Conservation (phyloP, 2,329 filamentous ascomycete genomes). For the Monilinia fructigena region DNA sequence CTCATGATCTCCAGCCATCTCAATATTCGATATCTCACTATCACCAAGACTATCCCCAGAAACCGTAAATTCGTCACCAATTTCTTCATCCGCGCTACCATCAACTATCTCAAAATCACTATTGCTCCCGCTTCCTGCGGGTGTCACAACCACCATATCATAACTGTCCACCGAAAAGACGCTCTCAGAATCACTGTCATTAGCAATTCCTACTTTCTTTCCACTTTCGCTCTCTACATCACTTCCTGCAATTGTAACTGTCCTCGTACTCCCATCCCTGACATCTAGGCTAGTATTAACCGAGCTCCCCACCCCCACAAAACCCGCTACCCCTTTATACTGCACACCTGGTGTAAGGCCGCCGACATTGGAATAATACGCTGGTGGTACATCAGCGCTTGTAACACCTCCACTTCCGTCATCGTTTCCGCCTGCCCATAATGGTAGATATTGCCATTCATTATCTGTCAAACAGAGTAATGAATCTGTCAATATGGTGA, state of each 20-base stretch:
- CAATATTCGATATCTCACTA: background rate
- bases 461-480: slow-evolving; percentile 54
- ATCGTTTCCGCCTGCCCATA: slow-evolving; percentile 62
- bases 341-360: slow-evolving; percentile 3
- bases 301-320: slow-evolving; percentile 7
- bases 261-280: slow-evolving; percentile 1
- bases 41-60: background rate
- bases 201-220: background rate
- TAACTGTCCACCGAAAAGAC: slow-evolving; percentile 8
- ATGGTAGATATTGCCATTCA: slow-evolving; percentile 61
- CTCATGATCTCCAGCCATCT: background rate
- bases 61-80: slow-evolving; percentile 2
- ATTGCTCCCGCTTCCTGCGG: slow-evolving; percentile 11
- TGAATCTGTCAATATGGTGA: slow-evolving; percentile 40
- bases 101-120: slow-evolving; percentile 13
- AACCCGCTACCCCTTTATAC: slow-evolving; percentile 13
- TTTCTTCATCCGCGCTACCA: background rate
- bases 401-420: slow-evolving; percentile 53
- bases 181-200: background rate
- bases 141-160: slow-evolving; percentile 16
- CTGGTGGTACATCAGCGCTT: slow-evolving; percentile 40
- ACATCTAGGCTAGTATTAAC: slow-evolving; percentile 15
- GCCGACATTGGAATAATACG: slow-evolving; percentile 22
- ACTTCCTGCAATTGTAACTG: background rate
- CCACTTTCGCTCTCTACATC: background rate